Base-by-base conservation (phyloP, 805 yeast genomes). In the Isabelozyma rhagii region DNA sequence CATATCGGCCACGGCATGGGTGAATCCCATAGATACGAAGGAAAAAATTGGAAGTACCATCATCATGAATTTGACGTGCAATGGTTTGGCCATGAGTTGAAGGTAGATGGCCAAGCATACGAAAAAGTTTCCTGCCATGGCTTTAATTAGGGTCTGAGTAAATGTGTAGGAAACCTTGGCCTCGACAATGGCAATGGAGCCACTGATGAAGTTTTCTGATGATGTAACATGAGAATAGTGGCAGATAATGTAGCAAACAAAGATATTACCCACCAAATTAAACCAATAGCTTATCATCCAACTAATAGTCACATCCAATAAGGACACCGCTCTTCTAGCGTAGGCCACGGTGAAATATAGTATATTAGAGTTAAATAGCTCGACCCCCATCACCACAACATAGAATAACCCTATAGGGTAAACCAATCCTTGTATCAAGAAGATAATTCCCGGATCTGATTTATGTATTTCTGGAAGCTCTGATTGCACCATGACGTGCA, bases 1-100 rank as follows among this genome's bases (percentile, higher is more conserved):
- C 94, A 89, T 87, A 63, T 89, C 96, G 0, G 96, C 96, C 8
- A 89, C 90, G 1, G 83, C 82, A 61, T 89, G 96, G 2, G 89
- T 82, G 66, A 83, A 89, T 0, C 96, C 94, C 74, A 84, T 72
- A 1, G 84, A 58, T n/a, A 87, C 94, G 65, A 89, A 87, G 0
- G 92, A 82, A 64, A 87, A 86, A 13, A 88, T 75, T 0, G 96
- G 96, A 17, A 87, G 61, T 13, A 74, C 59, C 71, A 88, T 78
- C 71, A 85, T 67, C 5, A 85, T 44, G 28, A 85, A 73, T 57
- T 85, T 87, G 36, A 89, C 96, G 60, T 89, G 96, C 8, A 84
- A 60, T 0, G 96, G 96, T 60, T 85, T 86, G 6, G 87, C 87
- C 83, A 88, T 79, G 40, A 89, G 69, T 61, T 88, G 96, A 44